Evolutionary conservation across 1,284 basidiomycete genomes (phyloP), one percentile per base, ranked within the genome.

Genomic region (Malassezia japonica): DNA sequence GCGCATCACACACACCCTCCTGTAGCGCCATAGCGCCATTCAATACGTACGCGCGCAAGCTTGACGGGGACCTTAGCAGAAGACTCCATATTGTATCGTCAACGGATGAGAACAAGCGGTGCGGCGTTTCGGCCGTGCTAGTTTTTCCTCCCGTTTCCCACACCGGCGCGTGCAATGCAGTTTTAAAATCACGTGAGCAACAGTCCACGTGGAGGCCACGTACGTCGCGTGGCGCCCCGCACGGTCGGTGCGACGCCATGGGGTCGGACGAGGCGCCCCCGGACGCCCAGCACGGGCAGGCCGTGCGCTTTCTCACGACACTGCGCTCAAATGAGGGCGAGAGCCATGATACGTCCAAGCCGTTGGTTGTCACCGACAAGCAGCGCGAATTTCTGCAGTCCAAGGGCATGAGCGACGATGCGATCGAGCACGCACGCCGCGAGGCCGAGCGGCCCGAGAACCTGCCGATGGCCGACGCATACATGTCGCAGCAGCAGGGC

Each of bases 301-400:
- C 67, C 20, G 62, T 67, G 36, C 62, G 67, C 27, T 70, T 70
- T 48, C 53, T 70, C 23, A 69, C 64, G 8, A 66, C 67, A 2
- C 46, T 62, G 16, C 57, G 53, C 15, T 39, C 56, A 18, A 28
- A 47, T 12, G 52, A 54, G 4, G 54, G 46, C 4, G 52, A 53
- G 12, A 46, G 51, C 3, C 46, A 61, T 24, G 55, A 59, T 13
- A 12, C 23, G 4, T 6, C 5, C 1, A 4, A 28, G 28, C 47
- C 50, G 35, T 60, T 44, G 9, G 15, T 12, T 1, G 15, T 54
- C 1, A 41, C 47, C 4, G 39, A 39, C 7, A 38, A 48, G 29
- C 60, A 70, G 50, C 52, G 57, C 9, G 52, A 58, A 9, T 70
- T 70, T 35, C 36, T 70, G 28, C 55, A 55, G 1, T 57, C 60